Evolutionary conservation across 345 rosid genomes (phyloP), one percentile per base, ranked within the genome.

Genomic region (Erodium maritimum): DNA sequence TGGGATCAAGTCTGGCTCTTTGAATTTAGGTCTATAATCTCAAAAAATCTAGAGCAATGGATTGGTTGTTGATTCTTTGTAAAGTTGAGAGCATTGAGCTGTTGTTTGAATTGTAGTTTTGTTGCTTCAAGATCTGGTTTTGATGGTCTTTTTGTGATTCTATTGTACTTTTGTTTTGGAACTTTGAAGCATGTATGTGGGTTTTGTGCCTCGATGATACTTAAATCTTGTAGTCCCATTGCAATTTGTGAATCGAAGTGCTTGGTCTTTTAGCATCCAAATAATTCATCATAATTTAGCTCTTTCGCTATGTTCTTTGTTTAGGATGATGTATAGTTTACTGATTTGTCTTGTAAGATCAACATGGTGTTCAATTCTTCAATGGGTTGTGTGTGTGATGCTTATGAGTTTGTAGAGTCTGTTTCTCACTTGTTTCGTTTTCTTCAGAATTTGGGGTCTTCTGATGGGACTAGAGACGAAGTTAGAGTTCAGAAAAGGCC

Each of bases 381-480:
- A 29, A 5, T 29, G 48, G 6, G 14, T 42, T 42, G 5, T 29
- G 5, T 5, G 48, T 7, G 14, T 12, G 48, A 9, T 42, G 48
- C 48, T 12, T 42, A 10, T 42, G 48, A 10, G 1, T 42, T 14
- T 42, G 48, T 42, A 42, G 48, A 10, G 3, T 8, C 34, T 42
- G 16, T 23, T 52, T 11, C 46, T 37, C 10, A 37, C 46, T 37
- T 37, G 11, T 17, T 65, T 8, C 52, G 61, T 61, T 33, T 18
- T 23, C 56, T 57, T 65, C 69, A 72, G 85, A 65, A 56, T 60
- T 50, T 56, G 62, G 70, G 63, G 71, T 64, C 63, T 69, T 50
- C 60, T 6, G 63, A 82, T 77, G 89, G 78, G 61, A 70, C 56
- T 79, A 66, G 85, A 87, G 58, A 78, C 77, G 80, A 82, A 83